phyloP scores from a whole-genome alignment of 108 stramenopile species.

The Phaeodactylum tricornutum region DNA sequence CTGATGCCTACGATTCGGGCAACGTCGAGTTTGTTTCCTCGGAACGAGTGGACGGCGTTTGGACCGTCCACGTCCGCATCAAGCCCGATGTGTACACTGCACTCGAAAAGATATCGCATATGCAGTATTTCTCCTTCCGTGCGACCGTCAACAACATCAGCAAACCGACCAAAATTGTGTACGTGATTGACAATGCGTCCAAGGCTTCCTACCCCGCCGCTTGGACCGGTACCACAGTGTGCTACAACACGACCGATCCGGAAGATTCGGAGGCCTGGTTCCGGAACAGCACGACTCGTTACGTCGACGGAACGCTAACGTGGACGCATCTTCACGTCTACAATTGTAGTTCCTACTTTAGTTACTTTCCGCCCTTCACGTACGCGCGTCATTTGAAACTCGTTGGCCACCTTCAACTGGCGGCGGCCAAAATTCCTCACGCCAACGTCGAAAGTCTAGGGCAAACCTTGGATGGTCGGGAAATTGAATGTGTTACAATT shows the following conservation, averaged over 20 bases:
- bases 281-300: constrained; percentile 41
- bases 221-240: constrained; percentile 60
- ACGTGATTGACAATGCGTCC: constrained; percentile 59
- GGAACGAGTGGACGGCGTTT: constrained; percentile 2
- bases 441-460: constrained; percentile 49
- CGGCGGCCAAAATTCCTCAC: constrained; percentile 32
- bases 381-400: constrained; percentile 64
- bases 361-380: constrained; percentile 67
- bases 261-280: constrained; percentile 55
- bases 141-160: constrained; percentile 18
- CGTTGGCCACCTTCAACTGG: no score
- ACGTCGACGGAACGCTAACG: constrained; percentile 41
- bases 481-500: constrained; percentile 57
- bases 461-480: constrained; percentile 54
- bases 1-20: constrained; percentile 64
- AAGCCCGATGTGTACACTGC: constrained; percentile 58
- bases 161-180: constrained; percentile 24
- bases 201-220: constrained; percentile 49
- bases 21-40: constrained; percentile 43
- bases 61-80: constrained; percentile 31
- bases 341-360: constrained; percentile 44
- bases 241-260: constrained; percentile 29
- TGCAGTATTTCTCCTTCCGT: constrained; percentile 70
- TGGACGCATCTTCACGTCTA: constrained; percentile 49
- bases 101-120: constrained; percentile 55